Evolutionary conservation across 2,329 filamentous ascomycete genomes (phyloP).

Genomic region (Talaromyces sp.): DNA sequence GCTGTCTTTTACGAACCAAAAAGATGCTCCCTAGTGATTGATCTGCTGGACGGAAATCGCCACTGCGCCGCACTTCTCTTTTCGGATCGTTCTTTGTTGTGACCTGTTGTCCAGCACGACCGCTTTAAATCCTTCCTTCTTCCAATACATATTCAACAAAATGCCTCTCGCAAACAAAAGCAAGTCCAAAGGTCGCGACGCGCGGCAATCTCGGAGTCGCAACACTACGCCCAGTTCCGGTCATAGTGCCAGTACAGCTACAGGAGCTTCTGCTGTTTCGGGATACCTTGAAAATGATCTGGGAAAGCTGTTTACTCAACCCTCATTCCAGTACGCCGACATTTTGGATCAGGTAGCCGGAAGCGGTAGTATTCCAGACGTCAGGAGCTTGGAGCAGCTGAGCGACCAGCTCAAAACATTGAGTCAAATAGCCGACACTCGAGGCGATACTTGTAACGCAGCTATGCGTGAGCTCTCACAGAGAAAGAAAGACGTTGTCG

Average conservation of each 20-base stretch:
- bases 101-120: not conserved
- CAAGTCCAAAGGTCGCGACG: slow-evolving; percentile 50
- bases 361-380: slow-evolving; percentile 43
- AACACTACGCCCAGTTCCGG: slow-evolving; percentile 58
- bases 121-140: not conserved
- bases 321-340: slow-evolving; percentile 50
- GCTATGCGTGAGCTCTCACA: slow-evolving; percentile 55
- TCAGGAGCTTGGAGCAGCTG: slow-evolving; percentile 43
- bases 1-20: not conserved
- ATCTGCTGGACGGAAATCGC: not conserved
- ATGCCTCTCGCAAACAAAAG: slow-evolving; percentile 44
- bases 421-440: slow-evolving; percentile 51
- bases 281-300: slow-evolving; percentile 52
- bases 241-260: slow-evolving; percentile 40
- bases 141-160: not conserved
- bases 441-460: slow-evolving; percentile 53
- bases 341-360: slow-evolving; percentile 51
- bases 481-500: slow-evolving; percentile 51
- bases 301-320: slow-evolving; percentile 42
- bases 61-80: not conserved
- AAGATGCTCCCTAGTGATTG: not conserved
- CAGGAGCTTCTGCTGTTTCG: slow-evolving; percentile 27
- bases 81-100: not conserved
- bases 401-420: slow-evolving; percentile 51
- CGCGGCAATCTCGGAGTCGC: slow-evolving; percentile 51